phyloP scores from a whole-genome alignment of 129 eudicot genomes.

The Centella asiatica region DNA sequence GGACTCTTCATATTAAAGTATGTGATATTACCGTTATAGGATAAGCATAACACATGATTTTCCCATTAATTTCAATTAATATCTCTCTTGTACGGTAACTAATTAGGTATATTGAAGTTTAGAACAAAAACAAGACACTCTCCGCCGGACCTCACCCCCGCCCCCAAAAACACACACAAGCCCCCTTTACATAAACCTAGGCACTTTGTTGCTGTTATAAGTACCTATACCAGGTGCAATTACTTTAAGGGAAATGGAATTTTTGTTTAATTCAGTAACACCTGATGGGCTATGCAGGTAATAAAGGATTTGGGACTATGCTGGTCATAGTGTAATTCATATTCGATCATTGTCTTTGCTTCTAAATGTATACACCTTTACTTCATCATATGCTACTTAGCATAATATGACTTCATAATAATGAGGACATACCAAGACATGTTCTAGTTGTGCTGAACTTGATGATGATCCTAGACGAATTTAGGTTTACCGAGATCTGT shows the following conservation, averaged over 20 bases:
- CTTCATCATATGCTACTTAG: neutral
- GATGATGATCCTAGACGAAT: neutral
- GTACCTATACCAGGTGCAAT: neutral
- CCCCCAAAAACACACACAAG: too few species aligned
- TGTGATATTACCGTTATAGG: slow-evolving; percentile 11
- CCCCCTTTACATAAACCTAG: neutral
- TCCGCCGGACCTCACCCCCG: too few species aligned
- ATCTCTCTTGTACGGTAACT: neutral
- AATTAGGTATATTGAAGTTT: neutral
- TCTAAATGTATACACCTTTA: too few species aligned
- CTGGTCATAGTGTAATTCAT: too few species aligned
- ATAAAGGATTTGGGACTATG: neutral
- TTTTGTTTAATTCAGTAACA: neutral
- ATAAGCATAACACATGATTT: neutral
- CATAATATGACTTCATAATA: too few species aligned
- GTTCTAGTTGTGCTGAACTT: neutral
- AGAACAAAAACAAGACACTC: too few species aligned
- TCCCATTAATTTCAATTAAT: neutral
- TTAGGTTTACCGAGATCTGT: too few species aligned
- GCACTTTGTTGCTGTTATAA: neutral
- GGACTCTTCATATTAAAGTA: slow-evolving; percentile 78
- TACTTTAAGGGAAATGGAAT: neutral
- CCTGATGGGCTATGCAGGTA: neutral
- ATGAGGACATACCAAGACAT: neutral
- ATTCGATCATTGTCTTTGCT: too few species aligned